Percentiles rank a stretch among this genome's conserved stretches.
phyloP scores from a whole-genome alignment of 2,329 filamentous ascomycete species.

The Ceratocystis colombiana region DNA sequence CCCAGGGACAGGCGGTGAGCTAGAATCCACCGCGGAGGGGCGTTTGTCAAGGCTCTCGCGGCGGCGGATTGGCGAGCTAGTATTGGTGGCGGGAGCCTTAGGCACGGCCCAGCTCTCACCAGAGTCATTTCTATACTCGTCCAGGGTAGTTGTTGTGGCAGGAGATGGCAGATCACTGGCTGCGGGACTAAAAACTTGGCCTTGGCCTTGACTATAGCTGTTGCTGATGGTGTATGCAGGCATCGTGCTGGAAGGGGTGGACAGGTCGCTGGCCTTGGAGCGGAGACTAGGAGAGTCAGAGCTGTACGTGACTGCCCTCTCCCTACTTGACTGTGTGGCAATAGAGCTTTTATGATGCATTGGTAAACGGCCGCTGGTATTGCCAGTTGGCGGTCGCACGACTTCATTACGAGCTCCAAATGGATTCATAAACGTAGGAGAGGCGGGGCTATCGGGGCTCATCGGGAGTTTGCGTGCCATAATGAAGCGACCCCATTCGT shows the following conservation, averaged over 20 bases:
- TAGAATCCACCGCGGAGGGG: conserved; percentile 36
- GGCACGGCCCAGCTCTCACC: conserved; percentile 53
- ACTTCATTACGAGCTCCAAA: conserved; percentile 39
- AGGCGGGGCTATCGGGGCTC: conserved; percentile 44
- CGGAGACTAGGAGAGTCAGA: conserved; percentile 52
- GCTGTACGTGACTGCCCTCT: conserved; percentile 40
- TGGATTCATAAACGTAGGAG: conserved; percentile 46
- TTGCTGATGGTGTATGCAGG: conserved; percentile 9
- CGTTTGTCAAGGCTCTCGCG: conserved; percentile 44
- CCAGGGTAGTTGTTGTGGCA: conserved; percentile 40
- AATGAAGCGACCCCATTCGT: conserved; percentile 51
- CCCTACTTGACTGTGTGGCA: conserved; percentile 40
- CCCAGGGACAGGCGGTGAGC: conserved; percentile 44
- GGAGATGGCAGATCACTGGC: conserved; percentile 48
- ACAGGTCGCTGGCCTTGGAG: conserved; percentile 53
- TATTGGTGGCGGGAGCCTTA: conserved; percentile 48
- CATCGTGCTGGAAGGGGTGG: conserved; percentile 43
- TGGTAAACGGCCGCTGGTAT: conserved; percentile 31
- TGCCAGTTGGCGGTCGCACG: conserved; percentile 39
- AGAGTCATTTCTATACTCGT: conserved; percentile 46
- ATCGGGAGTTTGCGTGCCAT: conserved; percentile 38
- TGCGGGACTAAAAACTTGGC: conserved; percentile 35
- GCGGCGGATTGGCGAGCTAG: conserved; percentile 47
- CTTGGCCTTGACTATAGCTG: not conserved
- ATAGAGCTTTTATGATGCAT: conserved; percentile 42